A percentile compares a stretch with the other conserved stretches of the same genome.
Conservation (phyloP, 129 eudicot genomes). For the Gnaphalium uliginosum region DNA sequence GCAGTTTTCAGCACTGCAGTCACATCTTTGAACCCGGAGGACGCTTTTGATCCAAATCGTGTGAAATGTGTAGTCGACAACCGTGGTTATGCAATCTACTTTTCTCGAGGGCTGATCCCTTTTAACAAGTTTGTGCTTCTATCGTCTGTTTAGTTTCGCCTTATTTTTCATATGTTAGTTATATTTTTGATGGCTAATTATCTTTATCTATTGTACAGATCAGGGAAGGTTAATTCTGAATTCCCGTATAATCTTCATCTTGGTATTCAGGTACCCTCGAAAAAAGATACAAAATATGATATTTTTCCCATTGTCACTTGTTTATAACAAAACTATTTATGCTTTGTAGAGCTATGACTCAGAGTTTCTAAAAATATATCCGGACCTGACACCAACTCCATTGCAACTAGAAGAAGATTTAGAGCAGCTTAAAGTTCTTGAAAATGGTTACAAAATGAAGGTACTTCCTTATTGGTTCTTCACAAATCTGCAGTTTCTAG, state of each 20-base stretch:
- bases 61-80: conserved; percentile 93
- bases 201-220: conserved; percentile 32
- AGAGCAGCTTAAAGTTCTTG: conserved; percentile 95
- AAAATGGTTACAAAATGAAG: conserved; percentile 98
- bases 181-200: not conserved
- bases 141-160: not conserved
- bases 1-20: conserved; percentile 98
- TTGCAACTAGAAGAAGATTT: conserved; percentile 98
- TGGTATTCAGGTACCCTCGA: conserved; percentile 82
- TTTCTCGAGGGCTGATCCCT: conserved; percentile 89
- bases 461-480: conserved; percentile 30
- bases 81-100: conserved; percentile 86
- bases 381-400: conserved; percentile 79
- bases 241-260: conserved; percentile 93
- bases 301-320: not conserved
- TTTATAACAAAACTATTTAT: conserved; percentile 5
- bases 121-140: conserved; percentile 65
- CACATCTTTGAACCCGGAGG: conserved; percentile 86
- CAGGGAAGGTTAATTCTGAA: conserved; percentile 73
- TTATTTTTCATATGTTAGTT: not conserved
- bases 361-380: conserved; percentile 68
- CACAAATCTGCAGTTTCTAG: conserved; percentile 19
- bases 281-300: not conserved
- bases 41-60: conserved; percentile 94
- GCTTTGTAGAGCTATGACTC: conserved; percentile 70